Evolutionary conservation across 371 early-diverging fungal genomes (phyloP).

Genomic region (Mortierella polycephala): DNA sequence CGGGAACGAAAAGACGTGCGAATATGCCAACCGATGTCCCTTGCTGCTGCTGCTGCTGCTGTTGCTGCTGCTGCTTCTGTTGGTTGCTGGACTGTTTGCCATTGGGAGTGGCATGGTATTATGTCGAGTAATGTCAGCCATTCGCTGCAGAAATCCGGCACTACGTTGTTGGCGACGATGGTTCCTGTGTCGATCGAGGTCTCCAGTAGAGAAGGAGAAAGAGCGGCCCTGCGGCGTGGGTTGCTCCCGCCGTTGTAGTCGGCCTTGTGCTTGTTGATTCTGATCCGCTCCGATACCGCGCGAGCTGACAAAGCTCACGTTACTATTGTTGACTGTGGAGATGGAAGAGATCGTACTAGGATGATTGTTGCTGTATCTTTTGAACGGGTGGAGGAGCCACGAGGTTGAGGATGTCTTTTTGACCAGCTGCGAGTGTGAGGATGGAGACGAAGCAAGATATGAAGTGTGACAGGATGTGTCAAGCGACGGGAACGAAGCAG

Average conservation of each 20-base stretch:
- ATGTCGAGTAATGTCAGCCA: neutral
- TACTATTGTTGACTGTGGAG: too few relatives aligned
- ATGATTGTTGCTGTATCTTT: too few relatives aligned
- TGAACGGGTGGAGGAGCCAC: too few relatives aligned
- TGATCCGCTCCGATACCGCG: neutral
- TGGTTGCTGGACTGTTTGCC: neutral
- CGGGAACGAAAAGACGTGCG: slow-evolving; percentile 27
- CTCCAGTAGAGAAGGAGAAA: slow-evolving; percentile 4
- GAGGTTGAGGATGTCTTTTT: too few relatives aligned
- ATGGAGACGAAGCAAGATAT: too few relatives aligned
- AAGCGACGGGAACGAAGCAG: too few relatives aligned
- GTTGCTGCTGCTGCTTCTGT: neutral
- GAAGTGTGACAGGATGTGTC: too few relatives aligned
- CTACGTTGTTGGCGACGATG: neutral
- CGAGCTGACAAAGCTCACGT: neutral
- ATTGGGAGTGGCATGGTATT: neutral
- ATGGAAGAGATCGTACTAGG: too few relatives aligned
- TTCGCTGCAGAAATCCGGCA: neutral
- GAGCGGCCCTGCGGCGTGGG: slow-evolving; percentile 3
- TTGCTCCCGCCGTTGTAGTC: neutral
- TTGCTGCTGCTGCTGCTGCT: neutral
- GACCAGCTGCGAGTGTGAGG: too few relatives aligned
- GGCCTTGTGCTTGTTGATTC: neutral
- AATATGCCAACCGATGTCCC: neutral
- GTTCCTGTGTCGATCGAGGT: neutral